Conservation (phyloP, 2,329 filamentous ascomycete genomes). For the Diaporthe batatas region DNA sequence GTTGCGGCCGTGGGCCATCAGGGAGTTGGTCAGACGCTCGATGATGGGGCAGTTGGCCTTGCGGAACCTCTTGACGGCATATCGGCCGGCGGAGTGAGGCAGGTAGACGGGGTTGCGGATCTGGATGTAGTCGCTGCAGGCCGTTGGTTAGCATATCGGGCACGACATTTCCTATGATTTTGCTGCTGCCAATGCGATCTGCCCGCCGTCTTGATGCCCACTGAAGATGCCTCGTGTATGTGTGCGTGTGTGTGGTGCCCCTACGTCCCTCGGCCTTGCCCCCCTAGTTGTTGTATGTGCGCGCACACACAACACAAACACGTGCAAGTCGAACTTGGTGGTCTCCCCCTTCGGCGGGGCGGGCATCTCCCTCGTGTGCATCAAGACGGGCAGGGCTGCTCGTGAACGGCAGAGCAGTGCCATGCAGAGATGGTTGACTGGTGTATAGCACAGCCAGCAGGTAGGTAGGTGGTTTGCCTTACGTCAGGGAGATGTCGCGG, state of each 20-base stretch:
- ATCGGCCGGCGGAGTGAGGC: conserved; percentile 98
- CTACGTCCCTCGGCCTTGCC: neutral
- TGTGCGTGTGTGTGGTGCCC: too few species aligned
- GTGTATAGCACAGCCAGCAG: conserved; percentile 20
- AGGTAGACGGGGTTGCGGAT: conserved; percentile 99
- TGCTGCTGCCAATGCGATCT: conserved; percentile 25
- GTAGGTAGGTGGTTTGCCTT: conserved; percentile 59
- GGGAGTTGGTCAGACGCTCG: conserved; percentile 99
- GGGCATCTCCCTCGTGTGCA: conserved; percentile 7
- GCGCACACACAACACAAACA: neutral
- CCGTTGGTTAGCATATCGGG: conserved; percentile 50
- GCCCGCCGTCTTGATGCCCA: conserved; percentile 32
- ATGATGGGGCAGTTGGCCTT: conserved; percentile 99
- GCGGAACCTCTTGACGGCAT: conserved; percentile 99
- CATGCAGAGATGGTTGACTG: conserved; percentile 47
- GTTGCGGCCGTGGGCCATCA: conserved; percentile 99
- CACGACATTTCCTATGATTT: conserved; percentile 30
- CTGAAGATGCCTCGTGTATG: neutral
- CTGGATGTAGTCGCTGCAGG: conserved; percentile 95
- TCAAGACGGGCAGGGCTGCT: conserved; percentile 23
- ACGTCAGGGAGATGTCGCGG: conserved; percentile 99
- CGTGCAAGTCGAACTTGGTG: conserved; percentile 6
- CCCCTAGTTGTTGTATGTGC: neutral
- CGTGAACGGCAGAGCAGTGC: conserved; percentile 45
- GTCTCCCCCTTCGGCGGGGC: conserved; percentile 10